A percentile compares a stretch with the other conserved stretches of the same genome.
Evolutionary conservation across 2,329 filamentous ascomycete genomes (phyloP).

Genomic region (Fusarium gaditjirri): DNA sequence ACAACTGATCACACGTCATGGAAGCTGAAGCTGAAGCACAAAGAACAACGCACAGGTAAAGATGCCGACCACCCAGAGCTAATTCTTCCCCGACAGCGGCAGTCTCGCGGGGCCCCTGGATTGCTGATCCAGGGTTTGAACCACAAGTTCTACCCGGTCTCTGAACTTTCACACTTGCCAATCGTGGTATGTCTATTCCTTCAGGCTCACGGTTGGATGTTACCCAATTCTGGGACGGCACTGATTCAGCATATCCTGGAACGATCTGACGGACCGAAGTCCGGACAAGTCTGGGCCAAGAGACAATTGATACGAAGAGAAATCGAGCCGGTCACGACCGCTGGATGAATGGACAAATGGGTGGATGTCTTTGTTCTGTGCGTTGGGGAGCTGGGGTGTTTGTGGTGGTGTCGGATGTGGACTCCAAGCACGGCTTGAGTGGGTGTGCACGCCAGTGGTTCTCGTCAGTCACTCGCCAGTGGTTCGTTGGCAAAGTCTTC

Average conservation of each 20-base stretch:
- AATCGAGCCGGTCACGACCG: slow-evolving; percentile 15
- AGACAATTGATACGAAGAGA: slow-evolving; percentile 23
- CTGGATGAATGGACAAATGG: slow-evolving; percentile 34
- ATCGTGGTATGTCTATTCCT: slow-evolving; percentile 5
- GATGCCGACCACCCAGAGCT: background rate
- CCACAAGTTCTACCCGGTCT: slow-evolving; percentile 7
- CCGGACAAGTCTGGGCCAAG: slow-evolving; percentile 29
- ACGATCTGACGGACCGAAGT: slow-evolving; percentile 20
- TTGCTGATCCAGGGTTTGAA: slow-evolving; percentile 20
- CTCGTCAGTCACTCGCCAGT: slow-evolving; percentile 33
- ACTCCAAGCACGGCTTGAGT: slow-evolving; percentile 27
- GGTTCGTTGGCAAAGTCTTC: slow-evolving; percentile 35
- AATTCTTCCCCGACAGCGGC: slow-evolving; percentile 21
- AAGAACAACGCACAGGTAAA: slow-evolving; percentile 9
- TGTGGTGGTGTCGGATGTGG: slow-evolving; percentile 42
- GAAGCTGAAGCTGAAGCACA: background rate
- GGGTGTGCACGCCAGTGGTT: slow-evolving; percentile 35
- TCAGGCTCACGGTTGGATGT: slow-evolving; percentile 5
- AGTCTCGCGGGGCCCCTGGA: slow-evolving; percentile 33
- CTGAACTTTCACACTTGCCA: background rate
- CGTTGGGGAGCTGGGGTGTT: slow-evolving; percentile 38
- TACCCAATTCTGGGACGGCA: slow-evolving; percentile 22
- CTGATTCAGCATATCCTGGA: slow-evolving; percentile 21
- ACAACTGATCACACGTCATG: background rate
- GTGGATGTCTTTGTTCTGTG: slow-evolving; percentile 35